Base-by-base conservation (phyloP, 2,329 filamentous ascomycete species). In the Trichoderma arundinaceum region DNA sequence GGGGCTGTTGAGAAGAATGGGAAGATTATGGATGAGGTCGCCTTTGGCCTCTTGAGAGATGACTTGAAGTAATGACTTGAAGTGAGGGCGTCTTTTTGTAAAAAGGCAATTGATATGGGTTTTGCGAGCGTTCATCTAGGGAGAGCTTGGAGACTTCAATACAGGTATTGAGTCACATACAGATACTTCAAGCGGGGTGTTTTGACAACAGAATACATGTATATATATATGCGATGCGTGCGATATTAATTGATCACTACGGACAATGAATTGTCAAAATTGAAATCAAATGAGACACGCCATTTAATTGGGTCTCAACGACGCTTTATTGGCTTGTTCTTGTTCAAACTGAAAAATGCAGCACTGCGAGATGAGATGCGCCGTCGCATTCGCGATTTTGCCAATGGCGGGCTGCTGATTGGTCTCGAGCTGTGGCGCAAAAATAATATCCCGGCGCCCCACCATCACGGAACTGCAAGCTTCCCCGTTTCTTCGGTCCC, bases 1-100 rank as follows among this genome's bases (percentile, higher is more conserved):
- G 75, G 75, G 43, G 78, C 80, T 0, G 69, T 75, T 8, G 75
- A 76, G 67, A 86, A 85, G 73, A 59, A 77, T 38, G 82, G 80
- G 0, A 64, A 69, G 60, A 57, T 80, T 7, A 66, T 77, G 53
- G 82, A 82, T 67, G 69, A 79, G 15, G 15, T 72, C 7, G 39
- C 79, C 7, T 81, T 74, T 66, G 76, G 80, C 0, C 67, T 84
- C 35, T 62, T 80, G 54, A 77, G 78, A 64, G 71, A 73, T 7
- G 79, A 82, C n/a, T 38, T 72, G 35, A 41, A 64, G 7, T 56
- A n/a, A 73, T 7, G 79, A 82, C n/a, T 38, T 72, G 35, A 41
- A 64, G 7, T 56, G 22, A 33, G 7, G 9, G 7, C 3, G 5
- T 15, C 13, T n/a, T 43, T 15, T 43, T 43, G 2, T 43, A 2